A percentile compares a stretch with the other conserved stretches of the same genome.
Evolutionary conservation across 768 basidiomycete genomes (phyloP).

Genomic region (Russula griseocarnosa): DNA sequence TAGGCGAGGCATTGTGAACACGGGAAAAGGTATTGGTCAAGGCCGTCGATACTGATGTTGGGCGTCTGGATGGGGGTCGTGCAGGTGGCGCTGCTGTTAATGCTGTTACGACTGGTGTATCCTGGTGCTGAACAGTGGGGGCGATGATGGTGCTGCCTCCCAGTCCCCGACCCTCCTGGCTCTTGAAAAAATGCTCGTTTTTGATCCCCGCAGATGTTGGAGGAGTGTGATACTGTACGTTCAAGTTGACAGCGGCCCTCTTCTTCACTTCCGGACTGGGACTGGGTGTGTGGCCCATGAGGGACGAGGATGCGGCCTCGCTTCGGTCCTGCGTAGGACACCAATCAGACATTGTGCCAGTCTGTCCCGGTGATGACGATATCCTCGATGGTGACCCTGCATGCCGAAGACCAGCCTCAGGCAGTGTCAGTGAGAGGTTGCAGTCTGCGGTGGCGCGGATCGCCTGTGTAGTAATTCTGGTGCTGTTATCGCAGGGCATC

Average conservation of each 20-base stretch:
- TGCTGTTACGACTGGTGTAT: not conserved
- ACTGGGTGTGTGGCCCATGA: not conserved
- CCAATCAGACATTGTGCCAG: not conserved
- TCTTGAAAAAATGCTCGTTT: not conserved
- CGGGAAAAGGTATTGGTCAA: constrained; percentile 2
- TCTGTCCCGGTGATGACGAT: not conserved
- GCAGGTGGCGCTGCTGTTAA: not conserved
- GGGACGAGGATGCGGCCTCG: not conserved
- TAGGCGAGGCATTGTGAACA: not conserved
- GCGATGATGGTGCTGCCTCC: no score
- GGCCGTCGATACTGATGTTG: not conserved
- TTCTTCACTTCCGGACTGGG: not conserved
- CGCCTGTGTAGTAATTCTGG: not conserved
- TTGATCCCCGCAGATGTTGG: not conserved
- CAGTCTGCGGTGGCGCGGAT: not conserved
- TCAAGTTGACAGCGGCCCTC: not conserved
- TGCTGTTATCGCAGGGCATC: not conserved
- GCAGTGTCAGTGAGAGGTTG: not conserved
- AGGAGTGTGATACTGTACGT: not conserved
- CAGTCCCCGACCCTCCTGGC: not conserved
- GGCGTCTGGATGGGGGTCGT: constrained; percentile 1
- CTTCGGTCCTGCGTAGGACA: not conserved
- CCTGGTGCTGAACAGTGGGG: not conserved
- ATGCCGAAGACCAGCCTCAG: not conserved
- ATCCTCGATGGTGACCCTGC: constrained; percentile 9